A percentile compares a stretch with the other conserved stretches of the same genome.
Evolutionary conservation across 176 grass and related monocot species (phyloP).

Genomic region (Triticum monococcum): DNA sequence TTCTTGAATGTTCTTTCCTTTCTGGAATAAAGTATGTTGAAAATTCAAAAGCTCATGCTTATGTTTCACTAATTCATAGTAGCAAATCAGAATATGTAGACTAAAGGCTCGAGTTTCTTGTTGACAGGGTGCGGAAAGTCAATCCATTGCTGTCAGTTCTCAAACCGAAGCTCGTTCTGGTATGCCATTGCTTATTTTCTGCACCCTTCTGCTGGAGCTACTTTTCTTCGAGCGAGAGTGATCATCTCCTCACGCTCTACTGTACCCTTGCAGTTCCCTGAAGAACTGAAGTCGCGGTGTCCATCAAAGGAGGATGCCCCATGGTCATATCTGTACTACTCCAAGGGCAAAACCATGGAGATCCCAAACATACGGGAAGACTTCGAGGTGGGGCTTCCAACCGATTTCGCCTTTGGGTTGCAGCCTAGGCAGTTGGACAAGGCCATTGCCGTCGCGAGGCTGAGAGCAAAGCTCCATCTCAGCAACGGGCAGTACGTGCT

Average conservation of each 20-base stretch:
- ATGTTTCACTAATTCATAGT: background rate
- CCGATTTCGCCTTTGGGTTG: constrained; percentile 45
- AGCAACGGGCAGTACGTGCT: constrained; percentile 65
- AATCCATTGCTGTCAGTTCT: constrained; percentile 59
- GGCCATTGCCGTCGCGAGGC: constrained; percentile 59
- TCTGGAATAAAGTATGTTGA: constrained; percentile 73
- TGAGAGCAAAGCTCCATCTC: constrained; percentile 61
- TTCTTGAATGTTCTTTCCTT: constrained; percentile 91
- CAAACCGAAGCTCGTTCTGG: constrained; percentile 74
- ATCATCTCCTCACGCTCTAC: background rate
- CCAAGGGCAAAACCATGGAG: constrained; percentile 44
- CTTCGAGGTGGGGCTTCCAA: constrained; percentile 49
- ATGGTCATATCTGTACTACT: constrained; percentile 67
- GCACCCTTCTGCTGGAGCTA: background rate
- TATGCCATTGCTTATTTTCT: constrained; percentile 24
- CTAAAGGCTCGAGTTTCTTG: constrained; percentile 7
- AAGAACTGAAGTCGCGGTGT: constrained; percentile 40
- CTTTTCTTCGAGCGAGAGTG: background rate
- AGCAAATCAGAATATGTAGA: background rate
- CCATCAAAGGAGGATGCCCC: constrained; percentile 32
- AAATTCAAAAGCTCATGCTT: constrained; percentile 12
- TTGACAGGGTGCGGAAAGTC: constrained; percentile 53
- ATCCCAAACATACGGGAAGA: constrained; percentile 46
- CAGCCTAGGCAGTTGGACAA: constrained; percentile 57
- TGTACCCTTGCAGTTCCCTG: constrained; percentile 57